Percentiles rank a stretch among this genome's conserved stretches.
These are phyloP conservation scores for Ceriops zippeliana DNA, from an alignment of 345 rosid species.

Conservation along the genomic window DNA sequence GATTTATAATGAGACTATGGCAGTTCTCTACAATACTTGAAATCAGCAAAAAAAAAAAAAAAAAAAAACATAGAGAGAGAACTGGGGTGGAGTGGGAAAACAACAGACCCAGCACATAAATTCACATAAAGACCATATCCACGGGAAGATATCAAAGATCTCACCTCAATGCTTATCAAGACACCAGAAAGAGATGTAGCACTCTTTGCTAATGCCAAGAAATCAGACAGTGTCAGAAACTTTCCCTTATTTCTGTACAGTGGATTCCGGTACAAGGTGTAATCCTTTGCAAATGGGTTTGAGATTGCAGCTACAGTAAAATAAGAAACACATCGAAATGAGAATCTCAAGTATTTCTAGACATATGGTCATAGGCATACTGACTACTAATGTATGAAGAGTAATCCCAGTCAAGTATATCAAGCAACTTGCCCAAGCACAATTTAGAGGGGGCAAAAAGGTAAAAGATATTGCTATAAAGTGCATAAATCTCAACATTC, in stretches of 20 bases:
- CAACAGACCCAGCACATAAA: neutral
- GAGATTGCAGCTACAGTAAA: conserved; percentile 57
- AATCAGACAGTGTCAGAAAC: conserved; percentile 48
- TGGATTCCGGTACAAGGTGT: conserved; percentile 51
- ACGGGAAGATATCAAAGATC: conserved; percentile 16
- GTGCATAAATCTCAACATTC: neutral
- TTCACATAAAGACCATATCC: neutral
- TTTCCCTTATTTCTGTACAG: conserved; percentile 42
- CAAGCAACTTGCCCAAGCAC: neutral
- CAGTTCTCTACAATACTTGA: neutral
- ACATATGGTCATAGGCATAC: neutral
- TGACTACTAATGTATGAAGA: neutral
- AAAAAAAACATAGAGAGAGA: neutral
- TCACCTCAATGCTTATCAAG: conserved; percentile 79
- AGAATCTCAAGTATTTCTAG: neutral
- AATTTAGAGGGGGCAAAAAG: neutral
- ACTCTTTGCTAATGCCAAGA: conserved; percentile 58
- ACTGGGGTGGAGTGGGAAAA: neutral
- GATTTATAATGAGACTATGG: neutral
- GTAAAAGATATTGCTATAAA: neutral
- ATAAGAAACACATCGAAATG: neutral
- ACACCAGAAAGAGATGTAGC: conserved; percentile 63
- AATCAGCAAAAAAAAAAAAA: neutral
- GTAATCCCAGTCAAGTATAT: too few species aligned
- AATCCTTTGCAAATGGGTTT: conserved; percentile 39